Evolutionary conservation across 1,284 basidiomycete genomes (phyloP), one percentile per base, ranked within the genome.

Genomic region (Cryptococcus sp.): DNA sequence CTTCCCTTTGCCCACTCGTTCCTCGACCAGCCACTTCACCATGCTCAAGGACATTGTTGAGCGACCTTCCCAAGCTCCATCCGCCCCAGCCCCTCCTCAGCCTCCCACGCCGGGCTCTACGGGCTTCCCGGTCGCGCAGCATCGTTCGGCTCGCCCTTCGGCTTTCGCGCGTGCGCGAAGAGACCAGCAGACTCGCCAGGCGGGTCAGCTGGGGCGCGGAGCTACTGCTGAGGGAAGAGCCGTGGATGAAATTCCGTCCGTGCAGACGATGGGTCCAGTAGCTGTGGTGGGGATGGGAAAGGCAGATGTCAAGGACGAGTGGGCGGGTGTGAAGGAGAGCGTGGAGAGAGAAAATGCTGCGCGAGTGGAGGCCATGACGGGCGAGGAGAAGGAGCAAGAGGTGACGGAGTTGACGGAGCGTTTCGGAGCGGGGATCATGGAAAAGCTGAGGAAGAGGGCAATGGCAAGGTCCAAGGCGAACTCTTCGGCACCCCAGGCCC

Each of bases 351-450:
- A 67, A 51, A 70, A 70, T 42, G 79, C 81, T 51, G 69, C 72
- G 20, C 71, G 79, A n/a, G 80, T 87, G 4, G 79, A 78, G 7
- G 69, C 65, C 1, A 87, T 89, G 86, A 79, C 79, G 2, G 77
- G 80, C 13, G 80, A 81, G 36, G 82, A 88, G 66, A 78, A 82
- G 15, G 80, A 83, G 53, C 72, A 80, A 50, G 85, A 85, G 66
- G 78, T 81, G 58, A 73, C 77, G 54, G 83, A 87, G 62, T 83
- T 90, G 39, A 63, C 86, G 38, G 82, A 85, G 57, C 79, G 80
- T 45, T 86, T 90, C 73, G 88, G 87, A 0, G 69, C 80, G 1
- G 81, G 80, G 28, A 79, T 89, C 23, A 79, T 80, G 4, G 84
- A 85, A 38, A 75, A 85, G 2, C 66, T 91, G 63, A 78, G 77